phyloP scores from a whole-genome alignment of 192 early-diverging fungal genomes.

The Funneliformis geosporum region DNA sequence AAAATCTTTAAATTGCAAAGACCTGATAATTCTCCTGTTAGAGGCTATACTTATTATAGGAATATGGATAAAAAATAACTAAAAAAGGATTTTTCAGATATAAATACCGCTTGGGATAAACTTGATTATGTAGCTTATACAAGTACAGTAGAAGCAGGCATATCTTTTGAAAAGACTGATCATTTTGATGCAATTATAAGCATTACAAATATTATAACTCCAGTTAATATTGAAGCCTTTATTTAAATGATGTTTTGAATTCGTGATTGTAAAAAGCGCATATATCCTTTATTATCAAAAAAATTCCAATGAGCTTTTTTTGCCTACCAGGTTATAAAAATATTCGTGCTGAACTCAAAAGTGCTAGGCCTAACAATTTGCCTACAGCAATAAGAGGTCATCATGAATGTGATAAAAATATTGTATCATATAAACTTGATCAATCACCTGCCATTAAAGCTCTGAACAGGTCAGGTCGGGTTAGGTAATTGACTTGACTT shows the following conservation, averaged over 20 bases:
- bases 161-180: neutral
- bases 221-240: constrained; percentile 19
- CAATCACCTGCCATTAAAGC: constrained; percentile 7
- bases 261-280: constrained; percentile 17
- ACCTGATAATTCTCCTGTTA: neutral
- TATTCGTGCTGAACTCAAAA: too few relatives aligned
- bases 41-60: constrained; percentile 1
- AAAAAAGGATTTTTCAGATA: neutral
- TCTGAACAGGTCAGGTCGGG: too few relatives aligned
- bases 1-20: constrained; percentile 7
- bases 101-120: too few relatives aligned
- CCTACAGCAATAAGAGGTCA: too few relatives aligned
- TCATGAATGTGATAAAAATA: constrained; percentile 1
- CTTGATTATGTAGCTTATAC: too few relatives aligned
- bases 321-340: neutral
- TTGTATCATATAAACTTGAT: constrained; percentile 21
- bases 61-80: neutral
- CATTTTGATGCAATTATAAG: constrained; percentile 10
- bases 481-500: too few relatives aligned
- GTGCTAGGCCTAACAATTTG: too few relatives aligned
- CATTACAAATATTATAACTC: constrained; percentile 7
- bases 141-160: constrained; percentile 13
- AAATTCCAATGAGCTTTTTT: neutral
- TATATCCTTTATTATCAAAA: neutral
- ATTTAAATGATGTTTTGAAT: neutral